Evolutionary conservation across 805 yeast genomes (phyloP), one percentile per base, ranked within the genome.

Genomic region (Metschnikowia orientalis): DNA sequence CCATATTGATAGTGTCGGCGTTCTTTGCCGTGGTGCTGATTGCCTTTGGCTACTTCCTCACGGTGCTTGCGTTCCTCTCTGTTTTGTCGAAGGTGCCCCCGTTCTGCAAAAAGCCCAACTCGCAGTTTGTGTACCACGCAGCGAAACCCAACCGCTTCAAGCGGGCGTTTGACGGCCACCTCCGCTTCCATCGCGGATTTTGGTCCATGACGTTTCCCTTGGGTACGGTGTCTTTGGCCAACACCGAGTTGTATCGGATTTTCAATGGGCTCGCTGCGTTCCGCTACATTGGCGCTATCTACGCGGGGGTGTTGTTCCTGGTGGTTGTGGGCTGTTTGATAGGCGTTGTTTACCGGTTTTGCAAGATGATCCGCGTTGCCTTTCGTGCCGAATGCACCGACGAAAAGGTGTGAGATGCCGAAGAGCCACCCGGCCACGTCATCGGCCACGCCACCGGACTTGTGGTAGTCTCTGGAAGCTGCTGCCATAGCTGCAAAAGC

Each of bases 161-260:
- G 26, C 23, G 41, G 21, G 10, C 23, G 18, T 37, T 46, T 22
- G 32, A 45, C 23, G 59, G 53, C 13, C 37, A 48, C 23, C 41
- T 54, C 22, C 33, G 27, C 30, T 54, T 53, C 32, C 47, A 39
- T 30, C 41, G 45, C 10, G 49, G 51, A 1, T 55, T 50, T 76
- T 84, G 95, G 95, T 78, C 88, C 11, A 73, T 83, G 66, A 83
- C 95, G 42, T 88, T 88, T 79, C 96, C 95, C 4, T 49, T 87
- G 47, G 96, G 95, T 2, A 85, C 61, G 6, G 41, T 84, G 80
- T 66, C 81, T 0, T 53, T 81, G 9, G 75, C 86, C 2, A 69
- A 75, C 37, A 55, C 64, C 7, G 71, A 75, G 45, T 50, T 87
- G 12, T 79, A 37, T 41, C 28, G 30, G 4, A 21, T 29, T 6